These are phyloP conservation scores for Cytospora schulzeri DNA, from an alignment of 2,329 filamentous ascomycete genomes.

Conservation along the genomic window DNA sequence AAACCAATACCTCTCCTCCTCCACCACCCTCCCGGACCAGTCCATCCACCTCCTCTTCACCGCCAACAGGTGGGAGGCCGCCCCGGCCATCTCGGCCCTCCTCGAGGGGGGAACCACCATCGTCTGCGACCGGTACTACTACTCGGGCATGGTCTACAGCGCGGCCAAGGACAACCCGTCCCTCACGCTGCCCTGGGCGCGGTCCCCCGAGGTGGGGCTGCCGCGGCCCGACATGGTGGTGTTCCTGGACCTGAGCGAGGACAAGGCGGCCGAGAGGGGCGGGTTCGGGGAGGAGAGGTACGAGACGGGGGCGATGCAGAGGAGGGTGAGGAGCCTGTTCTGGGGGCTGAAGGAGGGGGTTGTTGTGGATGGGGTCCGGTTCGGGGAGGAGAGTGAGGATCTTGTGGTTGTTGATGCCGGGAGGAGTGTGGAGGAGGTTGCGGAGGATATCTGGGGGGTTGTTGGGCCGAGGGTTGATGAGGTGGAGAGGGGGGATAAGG, in stretches of 20 bases:
- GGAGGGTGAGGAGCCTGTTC: slow-evolving; percentile 75
- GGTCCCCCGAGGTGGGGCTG: slow-evolving; percentile 80
- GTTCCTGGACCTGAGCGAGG: slow-evolving; percentile 80
- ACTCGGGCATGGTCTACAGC: slow-evolving; percentile 90
- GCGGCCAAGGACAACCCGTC: slow-evolving; percentile 78
- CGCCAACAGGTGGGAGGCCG: slow-evolving; percentile 85
- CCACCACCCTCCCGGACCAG: slow-evolving; percentile 75
- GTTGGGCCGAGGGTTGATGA: slow-evolving; percentile 50
- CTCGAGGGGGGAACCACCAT: slow-evolving; percentile 71
- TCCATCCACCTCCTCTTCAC: slow-evolving; percentile 88
- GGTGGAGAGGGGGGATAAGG: slow-evolving; percentile 50
- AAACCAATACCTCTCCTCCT: slow-evolving; percentile 74
- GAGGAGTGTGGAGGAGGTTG: slow-evolving; percentile 57
- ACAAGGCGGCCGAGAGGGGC: slow-evolving; percentile 73
- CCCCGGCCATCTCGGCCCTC: slow-evolving; percentile 54
- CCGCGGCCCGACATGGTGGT: slow-evolving; percentile 85
- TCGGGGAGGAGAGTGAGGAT: slow-evolving; percentile 55
- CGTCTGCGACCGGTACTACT: slow-evolving; percentile 91
- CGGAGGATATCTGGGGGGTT: slow-evolving; percentile 56
- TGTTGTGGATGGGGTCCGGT: slow-evolving; percentile 34
- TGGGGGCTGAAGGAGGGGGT: slow-evolving; percentile 54
- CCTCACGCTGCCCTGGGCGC: slow-evolving; percentile 77
- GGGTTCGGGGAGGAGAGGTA: slow-evolving; percentile 90
- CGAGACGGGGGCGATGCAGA: slow-evolving; percentile 82
- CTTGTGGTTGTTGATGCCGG: slow-evolving; percentile 58